Conservation (phyloP, 2,329 filamentous ascomycete genomes). For the Epichloe uncinata region DNA sequence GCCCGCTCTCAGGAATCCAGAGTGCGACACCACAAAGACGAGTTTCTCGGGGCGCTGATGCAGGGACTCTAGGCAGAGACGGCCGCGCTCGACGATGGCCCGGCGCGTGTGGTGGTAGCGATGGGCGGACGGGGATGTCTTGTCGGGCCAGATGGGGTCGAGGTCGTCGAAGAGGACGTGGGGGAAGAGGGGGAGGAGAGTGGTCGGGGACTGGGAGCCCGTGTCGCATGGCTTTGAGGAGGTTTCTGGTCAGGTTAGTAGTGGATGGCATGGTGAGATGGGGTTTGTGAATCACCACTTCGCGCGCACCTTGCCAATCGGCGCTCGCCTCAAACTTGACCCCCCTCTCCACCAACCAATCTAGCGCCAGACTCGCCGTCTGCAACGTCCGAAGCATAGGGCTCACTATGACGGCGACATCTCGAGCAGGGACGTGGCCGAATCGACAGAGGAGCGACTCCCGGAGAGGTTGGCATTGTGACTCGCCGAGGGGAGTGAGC, state of each 20-base stretch:
- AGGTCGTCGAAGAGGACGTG: slow-evolving; percentile 43
- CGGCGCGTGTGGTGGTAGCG: slow-evolving; percentile 39
- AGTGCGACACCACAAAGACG: slow-evolving; percentile 52
- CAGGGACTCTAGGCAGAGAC: slow-evolving; percentile 35
- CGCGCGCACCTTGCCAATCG: slow-evolving; percentile 48
- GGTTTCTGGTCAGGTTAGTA: slow-evolving; percentile 29
- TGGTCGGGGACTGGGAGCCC: slow-evolving; percentile 31
- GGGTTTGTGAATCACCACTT: not conserved
- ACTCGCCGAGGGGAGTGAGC: slow-evolving; percentile 32
- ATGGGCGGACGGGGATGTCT: slow-evolving; percentile 32
- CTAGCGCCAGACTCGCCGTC: slow-evolving; percentile 44
- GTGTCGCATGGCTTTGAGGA: slow-evolving; percentile 47
- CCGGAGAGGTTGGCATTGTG: slow-evolving; percentile 34
- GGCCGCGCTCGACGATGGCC: slow-evolving; percentile 42
- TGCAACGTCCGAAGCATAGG: slow-evolving; percentile 54
- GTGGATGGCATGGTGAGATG: not conserved
- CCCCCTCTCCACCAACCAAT: slow-evolving; percentile 42
- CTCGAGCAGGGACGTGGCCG: slow-evolving; percentile 14
- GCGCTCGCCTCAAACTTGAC: slow-evolving; percentile 44
- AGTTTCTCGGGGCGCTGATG: slow-evolving; percentile 43
- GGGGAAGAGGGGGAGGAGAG: slow-evolving; percentile 33
- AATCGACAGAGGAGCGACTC: slow-evolving; percentile 28
- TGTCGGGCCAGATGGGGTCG: slow-evolving; percentile 50
- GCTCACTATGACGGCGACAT: slow-evolving; percentile 44
- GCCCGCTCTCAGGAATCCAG: slow-evolving; percentile 46